Conservation (phyloP, 805 yeast species). For the Kodamaea lidongshanica region DNA sequence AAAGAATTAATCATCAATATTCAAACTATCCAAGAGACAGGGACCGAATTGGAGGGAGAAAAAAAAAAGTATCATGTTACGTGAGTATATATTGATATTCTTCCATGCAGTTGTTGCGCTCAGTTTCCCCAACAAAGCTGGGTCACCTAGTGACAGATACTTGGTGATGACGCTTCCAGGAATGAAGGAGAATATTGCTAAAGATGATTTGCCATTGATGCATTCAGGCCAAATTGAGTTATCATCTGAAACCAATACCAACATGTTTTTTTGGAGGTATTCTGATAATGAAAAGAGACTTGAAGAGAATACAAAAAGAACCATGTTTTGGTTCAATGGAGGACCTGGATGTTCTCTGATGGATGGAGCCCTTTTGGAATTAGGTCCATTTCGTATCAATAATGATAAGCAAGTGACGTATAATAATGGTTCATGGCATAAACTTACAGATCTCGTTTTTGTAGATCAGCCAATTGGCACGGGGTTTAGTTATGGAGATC, state of each 20-base stretch:
- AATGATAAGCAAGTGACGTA: conserved; percentile 35
- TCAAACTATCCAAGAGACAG: too few relatives aligned
- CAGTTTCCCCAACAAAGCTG: conserved; percentile 9
- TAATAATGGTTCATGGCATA: conserved; percentile 81
- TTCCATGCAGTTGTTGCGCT: background rate
- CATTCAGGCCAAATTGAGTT: conserved; percentile 63
- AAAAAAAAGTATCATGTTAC: too few relatives aligned
- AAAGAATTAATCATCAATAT: too few relatives aligned
- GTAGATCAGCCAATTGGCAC: conserved; percentile 96
- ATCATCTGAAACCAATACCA: conserved; percentile 45
- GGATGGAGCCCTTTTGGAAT: conserved; percentile 94
- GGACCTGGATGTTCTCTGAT: conserved; percentile 98
- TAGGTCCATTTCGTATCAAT: conserved; percentile 77
- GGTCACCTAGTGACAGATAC: conserved; percentile 11
- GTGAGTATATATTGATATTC: too few relatives aligned
- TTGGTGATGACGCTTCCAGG: conserved; percentile 36
- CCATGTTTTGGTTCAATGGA: conserved; percentile 89
- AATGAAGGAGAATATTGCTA: conserved; percentile 23
- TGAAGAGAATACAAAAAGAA: conserved; percentile 33
- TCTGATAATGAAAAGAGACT: conserved; percentile 22
- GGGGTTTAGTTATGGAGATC: conserved; percentile 68
- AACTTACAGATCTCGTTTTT: conserved; percentile 69
- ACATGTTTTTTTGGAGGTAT: conserved; percentile 76
- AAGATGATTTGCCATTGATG: conserved; percentile 45
- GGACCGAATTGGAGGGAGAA: too few relatives aligned